phyloP scores from a whole-genome alignment of 1,139 yeast species.

The Yamadazyma dushanensis region DNA sequence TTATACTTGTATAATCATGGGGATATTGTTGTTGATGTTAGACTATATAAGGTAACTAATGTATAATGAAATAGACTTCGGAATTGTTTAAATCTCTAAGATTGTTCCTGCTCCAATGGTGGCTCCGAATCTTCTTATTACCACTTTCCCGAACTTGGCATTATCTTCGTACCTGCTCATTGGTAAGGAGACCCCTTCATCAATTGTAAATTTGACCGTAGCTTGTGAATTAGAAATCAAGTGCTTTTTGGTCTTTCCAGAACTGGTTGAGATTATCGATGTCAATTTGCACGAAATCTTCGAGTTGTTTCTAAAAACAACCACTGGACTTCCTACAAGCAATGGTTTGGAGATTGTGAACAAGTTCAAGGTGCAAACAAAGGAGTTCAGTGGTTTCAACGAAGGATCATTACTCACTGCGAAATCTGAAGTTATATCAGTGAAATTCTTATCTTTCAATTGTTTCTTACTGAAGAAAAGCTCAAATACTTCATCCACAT shows the following conservation, averaged over 20 bases:
- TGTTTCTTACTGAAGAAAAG: slow-evolving; percentile 52
- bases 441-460: slow-evolving; percentile 49
- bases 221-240: slow-evolving; percentile 75
- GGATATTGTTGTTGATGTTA: slow-evolving; percentile 59
- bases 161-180: slow-evolving; percentile 59
- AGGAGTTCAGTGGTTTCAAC: slow-evolving; percentile 49
- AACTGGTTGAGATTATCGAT: slow-evolving; percentile 51
- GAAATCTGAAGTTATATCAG: slow-evolving; percentile 63
- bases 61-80: not conserved
- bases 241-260: slow-evolving; percentile 48
- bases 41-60: slow-evolving; percentile 51
- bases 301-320: slow-evolving; percentile 78
- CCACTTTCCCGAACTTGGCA: slow-evolving; percentile 73
- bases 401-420: slow-evolving; percentile 47
- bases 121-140: slow-evolving; percentile 79
- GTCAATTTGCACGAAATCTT: slow-evolving; percentile 72
- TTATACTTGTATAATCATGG: slow-evolving; percentile 59
- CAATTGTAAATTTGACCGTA: slow-evolving; percentile 62
- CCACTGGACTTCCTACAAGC: slow-evolving; percentile 78
- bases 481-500: slow-evolving; percentile 70
- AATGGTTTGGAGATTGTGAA: slow-evolving; percentile 76
- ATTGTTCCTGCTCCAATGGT: slow-evolving; percentile 89
- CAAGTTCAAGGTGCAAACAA: slow-evolving; percentile 58
- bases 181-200: slow-evolving; percentile 58
- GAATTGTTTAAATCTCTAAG: slow-evolving; percentile 14